Evolutionary conservation across 2,329 filamentous ascomycete genomes (phyloP), one percentile per base, ranked within the genome.

Genomic region (Xylogone sp.): DNA sequence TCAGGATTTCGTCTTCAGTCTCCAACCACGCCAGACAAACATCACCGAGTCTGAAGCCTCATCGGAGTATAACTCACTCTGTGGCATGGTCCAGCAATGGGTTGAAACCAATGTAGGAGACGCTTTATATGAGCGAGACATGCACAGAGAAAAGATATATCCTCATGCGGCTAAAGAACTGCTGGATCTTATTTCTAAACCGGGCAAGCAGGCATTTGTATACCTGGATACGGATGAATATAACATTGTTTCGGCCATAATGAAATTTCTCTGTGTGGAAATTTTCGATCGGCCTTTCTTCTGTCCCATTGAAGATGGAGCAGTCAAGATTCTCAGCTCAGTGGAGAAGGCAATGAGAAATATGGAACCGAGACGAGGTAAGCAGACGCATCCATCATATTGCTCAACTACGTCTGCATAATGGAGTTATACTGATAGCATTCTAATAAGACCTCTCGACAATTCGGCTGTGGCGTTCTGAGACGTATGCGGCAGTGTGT

Each of bases 211-310:
- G 9, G 46, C 51, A 3, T 53, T 47, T 34, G n/a, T 21, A 18
- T 46, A n/a, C 42, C 46, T 39, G 1, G 49, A 51, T 2, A 53
- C 55, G 8, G 55, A 55, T 18, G 53, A 50, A 42, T 48, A 57
- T 21, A 57, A 56, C 42, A 45, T 56, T 12, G 51, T 52, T 43
- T 48, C 53, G 16, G 48, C 46, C 8, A 48, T 57, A 19, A 51
- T 57, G 53, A 43, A 45, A 18, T 57, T 51, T 43, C 46, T 55
- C 1, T 45, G 31, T 18, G 6, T 12, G 2, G 34, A 53, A 8
- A 50, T 57, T 7, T 55, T 57, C 39, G 20, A 43, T 12, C 47
- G 31, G 24, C 43, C 53, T 4, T 57, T 54, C 20, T 57, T 53
- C 27, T 56, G 52, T 22, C 29, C 45, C 3, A 24, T 55, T 29